phyloP scores from a whole-genome alignment of 2,329 filamentous ascomycete genomes.

The Microthyrium microscopicum region DNA sequence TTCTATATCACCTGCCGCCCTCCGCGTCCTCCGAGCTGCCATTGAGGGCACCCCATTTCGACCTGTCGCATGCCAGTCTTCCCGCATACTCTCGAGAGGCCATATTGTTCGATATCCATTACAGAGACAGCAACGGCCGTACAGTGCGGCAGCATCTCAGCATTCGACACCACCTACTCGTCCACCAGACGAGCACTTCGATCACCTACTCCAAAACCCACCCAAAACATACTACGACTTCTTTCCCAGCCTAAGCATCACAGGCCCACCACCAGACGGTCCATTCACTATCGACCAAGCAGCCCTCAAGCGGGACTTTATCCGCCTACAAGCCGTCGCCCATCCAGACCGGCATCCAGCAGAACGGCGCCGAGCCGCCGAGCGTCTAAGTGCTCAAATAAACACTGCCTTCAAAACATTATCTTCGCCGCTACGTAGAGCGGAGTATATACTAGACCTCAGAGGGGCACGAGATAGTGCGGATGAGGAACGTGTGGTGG shows the following conservation, averaged over 20 bases:
- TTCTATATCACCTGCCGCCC: too few relatives aligned
- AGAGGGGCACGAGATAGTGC: slow-evolving; percentile 61
- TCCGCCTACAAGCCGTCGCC: slow-evolving; percentile 60
- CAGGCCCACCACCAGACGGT: slow-evolving; percentile 60
- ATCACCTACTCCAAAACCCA: too few relatives aligned
- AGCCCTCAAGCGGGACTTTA: slow-evolving; percentile 66
- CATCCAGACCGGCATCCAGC: slow-evolving; percentile 51
- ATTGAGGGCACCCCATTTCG: too few relatives aligned
- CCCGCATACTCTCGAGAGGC: too few relatives aligned
- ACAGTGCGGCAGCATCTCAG: too few relatives aligned
- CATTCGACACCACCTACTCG: too few relatives aligned
- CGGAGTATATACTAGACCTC: slow-evolving; percentile 68
- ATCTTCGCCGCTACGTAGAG: slow-evolving; percentile 56
- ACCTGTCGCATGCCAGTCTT: too few relatives aligned
- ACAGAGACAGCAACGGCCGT: too few relatives aligned
- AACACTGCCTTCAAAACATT: slow-evolving; percentile 89
- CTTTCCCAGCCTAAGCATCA: slow-evolving; percentile 64
- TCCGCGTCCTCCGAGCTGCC: too few relatives aligned
- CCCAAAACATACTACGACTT: slow-evolving; percentile 52
- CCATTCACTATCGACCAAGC: slow-evolving; percentile 58
- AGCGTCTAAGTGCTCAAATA: slow-evolving; percentile 57
- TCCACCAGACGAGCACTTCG: too few relatives aligned
- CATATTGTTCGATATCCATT: too few relatives aligned
- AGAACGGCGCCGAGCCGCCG: slow-evolving; percentile 43
- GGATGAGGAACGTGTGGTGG: slow-evolving; percentile 56